Percentiles rank a stretch among this genome's conserved stretches.
Evolutionary conservation across 306 rosid species (phyloP).

Genomic region (Prunus dulcis): DNA sequence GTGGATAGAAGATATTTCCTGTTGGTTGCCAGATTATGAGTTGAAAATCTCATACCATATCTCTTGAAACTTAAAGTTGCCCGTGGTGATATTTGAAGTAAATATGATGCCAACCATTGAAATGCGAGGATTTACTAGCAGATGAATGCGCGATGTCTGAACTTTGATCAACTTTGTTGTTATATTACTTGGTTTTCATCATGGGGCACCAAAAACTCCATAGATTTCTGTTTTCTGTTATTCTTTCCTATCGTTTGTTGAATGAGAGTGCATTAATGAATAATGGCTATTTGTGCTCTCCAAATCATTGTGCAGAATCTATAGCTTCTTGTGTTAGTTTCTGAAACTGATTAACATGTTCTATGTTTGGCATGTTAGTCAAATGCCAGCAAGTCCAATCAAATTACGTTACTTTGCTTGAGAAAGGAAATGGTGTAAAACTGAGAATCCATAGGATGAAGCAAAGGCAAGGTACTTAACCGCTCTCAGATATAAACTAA

Average conservation of each 20-base stretch:
- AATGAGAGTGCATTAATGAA: background rate
- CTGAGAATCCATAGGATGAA: background rate
- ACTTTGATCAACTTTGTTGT: background rate
- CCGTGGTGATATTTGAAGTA: background rate
- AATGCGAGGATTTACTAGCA: background rate
- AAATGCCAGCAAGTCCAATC: too few species aligned
- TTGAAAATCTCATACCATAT: background rate
- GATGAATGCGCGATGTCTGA: background rate
- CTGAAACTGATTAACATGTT: too few species aligned
- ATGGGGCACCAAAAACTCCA: background rate
- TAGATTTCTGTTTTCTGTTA: background rate
- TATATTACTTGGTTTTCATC: constrained; percentile 28
- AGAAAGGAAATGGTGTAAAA: too few species aligned
- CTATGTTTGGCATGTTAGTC: too few species aligned
- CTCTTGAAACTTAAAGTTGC: background rate
- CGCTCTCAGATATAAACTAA: too few species aligned
- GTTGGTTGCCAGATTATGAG: background rate
- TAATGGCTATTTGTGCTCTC: too few species aligned
- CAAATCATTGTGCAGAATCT: too few species aligned
- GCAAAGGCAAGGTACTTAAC: too few species aligned
- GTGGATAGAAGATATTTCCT: constrained; percentile 30
- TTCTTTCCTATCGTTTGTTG: background rate
- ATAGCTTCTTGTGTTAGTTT: too few species aligned
- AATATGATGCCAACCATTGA: background rate
- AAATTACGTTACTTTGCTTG: too few species aligned